Conservation (phyloP, 2,329 filamentous ascomycete genomes). For the Fusarium siculi region DNA sequence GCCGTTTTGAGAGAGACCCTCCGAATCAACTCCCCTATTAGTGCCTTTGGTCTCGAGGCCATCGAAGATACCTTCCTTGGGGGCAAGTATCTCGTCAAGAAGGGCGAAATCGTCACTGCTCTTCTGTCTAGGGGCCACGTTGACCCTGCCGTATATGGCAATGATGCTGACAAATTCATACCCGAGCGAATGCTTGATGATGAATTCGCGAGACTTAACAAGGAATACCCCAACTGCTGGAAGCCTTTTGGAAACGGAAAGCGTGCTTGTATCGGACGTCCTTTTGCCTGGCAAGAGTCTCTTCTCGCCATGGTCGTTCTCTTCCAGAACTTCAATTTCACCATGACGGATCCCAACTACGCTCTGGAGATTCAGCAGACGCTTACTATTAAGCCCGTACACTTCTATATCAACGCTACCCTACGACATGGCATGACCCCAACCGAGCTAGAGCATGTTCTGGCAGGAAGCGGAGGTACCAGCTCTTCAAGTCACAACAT, state of each 20-base stretch:
- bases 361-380: constrained; percentile 64
- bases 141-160: constrained; percentile 72
- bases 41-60: constrained; percentile 65
- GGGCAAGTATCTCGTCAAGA: constrained; percentile 69
- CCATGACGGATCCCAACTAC: constrained; percentile 67
- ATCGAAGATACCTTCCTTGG: constrained; percentile 64
- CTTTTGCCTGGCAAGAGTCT: constrained; percentile 80
- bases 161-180: constrained; percentile 72
- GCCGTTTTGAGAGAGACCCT: constrained; percentile 74
- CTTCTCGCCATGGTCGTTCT: constrained; percentile 70
- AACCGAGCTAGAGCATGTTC: constrained; percentile 58
- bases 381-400: constrained; percentile 71
- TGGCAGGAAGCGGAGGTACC: constrained; percentile 44
- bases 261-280: constrained; percentile 76
- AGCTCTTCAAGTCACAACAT: constrained; percentile 9
- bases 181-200: constrained; percentile 80
- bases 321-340: constrained; percentile 78
- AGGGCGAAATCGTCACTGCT: constrained; percentile 60
- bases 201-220: constrained; percentile 69
- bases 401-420: constrained; percentile 69
- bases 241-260: constrained; percentile 81
- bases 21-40: constrained; percentile 70
- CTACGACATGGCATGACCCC: constrained; percentile 61
- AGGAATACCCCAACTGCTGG: constrained; percentile 71
- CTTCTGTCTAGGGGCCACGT: constrained; percentile 66